phyloP scores from a whole-genome alignment of 2,329 filamentous ascomycete genomes.

The Aureobasidium sp. region DNA sequence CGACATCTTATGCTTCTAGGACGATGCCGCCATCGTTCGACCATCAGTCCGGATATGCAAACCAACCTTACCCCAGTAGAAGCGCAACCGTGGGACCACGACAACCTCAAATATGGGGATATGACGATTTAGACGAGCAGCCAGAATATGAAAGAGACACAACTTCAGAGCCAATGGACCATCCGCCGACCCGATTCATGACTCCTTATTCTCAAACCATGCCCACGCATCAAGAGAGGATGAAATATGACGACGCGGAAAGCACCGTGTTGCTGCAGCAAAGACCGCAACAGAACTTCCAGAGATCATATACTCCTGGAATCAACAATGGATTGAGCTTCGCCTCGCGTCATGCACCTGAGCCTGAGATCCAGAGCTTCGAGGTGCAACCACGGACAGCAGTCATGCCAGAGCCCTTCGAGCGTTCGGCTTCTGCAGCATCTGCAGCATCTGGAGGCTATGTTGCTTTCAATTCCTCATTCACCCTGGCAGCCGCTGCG shows the following conservation, averaged over 20 bases:
- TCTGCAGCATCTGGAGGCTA: slow-evolving; percentile 19
- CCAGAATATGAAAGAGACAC: not conserved
- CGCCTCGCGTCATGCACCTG: slow-evolving; percentile 12
- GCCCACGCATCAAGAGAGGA: not conserved
- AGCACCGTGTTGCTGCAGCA: not conserved
- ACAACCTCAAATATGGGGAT: not conserved
- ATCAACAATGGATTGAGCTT: not conserved
- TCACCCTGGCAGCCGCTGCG: slow-evolving; percentile 7
- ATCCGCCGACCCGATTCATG: not conserved
- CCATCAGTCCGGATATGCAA: not conserved
- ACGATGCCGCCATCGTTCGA: not conserved
- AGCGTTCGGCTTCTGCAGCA: slow-evolving; percentile 10
- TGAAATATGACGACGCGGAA: not conserved
- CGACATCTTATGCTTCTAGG: slow-evolving; percentile 11
- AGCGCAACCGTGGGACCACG: slow-evolving; percentile 9
- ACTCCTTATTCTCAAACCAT: not conserved
- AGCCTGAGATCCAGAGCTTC: slow-evolving; percentile 21
- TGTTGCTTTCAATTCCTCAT: slow-evolving; percentile 26
- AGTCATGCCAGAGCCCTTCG: slow-evolving; percentile 3
- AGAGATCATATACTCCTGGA: slow-evolving; percentile 16
- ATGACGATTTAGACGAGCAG: not conserved
- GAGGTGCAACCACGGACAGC: slow-evolving; percentile 24
- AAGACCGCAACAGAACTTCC: not conserved
- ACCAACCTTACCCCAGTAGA: not conserved
- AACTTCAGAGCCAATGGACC: not conserved